A percentile compares a stretch with the other conserved stretches of the same genome.
Conservation (phyloP, 2,329 filamentous ascomycete genomes). For the Curvularia sp. region DNA sequence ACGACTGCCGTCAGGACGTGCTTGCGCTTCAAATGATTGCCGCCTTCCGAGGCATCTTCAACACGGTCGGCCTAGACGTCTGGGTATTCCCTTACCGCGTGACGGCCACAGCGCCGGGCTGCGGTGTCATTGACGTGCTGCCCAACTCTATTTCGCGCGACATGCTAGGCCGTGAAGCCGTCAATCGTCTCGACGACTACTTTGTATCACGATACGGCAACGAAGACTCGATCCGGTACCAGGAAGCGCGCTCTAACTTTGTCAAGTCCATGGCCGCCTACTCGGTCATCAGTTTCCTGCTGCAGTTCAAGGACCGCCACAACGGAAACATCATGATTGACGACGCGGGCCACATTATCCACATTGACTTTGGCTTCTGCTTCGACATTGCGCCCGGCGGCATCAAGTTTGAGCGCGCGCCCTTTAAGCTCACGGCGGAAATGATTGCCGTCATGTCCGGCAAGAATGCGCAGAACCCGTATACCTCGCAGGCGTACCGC, state of each 20-base stretch:
- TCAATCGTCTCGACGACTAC: conserved; percentile 98
- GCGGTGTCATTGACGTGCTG: conserved; percentile 96
- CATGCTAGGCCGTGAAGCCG: conserved; percentile 96
- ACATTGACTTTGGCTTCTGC: conserved; percentile 97
- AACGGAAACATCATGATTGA: conserved; percentile 88
- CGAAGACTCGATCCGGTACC: conserved; percentile 92
- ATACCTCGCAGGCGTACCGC: conserved; percentile 82
- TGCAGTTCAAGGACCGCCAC: conserved; percentile 97
- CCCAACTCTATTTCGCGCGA: conserved; percentile 98
- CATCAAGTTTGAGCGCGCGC: conserved; percentile 95
- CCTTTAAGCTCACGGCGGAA: conserved; percentile 96
- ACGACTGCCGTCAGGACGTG: conserved; percentile 97
- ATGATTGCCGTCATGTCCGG: conserved; percentile 99
- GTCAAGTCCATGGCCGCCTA: conserved; percentile 99
- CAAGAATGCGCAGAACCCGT: conserved; percentile 51
- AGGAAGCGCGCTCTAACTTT: conserved; percentile 94
- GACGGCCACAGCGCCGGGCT: conserved; percentile 94
- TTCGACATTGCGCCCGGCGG: conserved; percentile 98
- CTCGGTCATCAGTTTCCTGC: conserved; percentile 91
- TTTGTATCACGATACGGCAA: conserved; percentile 97
- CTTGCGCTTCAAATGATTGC: conserved; percentile 97
- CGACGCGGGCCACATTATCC: conserved; percentile 84
- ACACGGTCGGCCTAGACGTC: conserved; percentile 91
- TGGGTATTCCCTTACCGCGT: conserved; percentile 98
- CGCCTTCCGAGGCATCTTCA: conserved; percentile 96